Evolutionary conservation across 1,284 basidiomycete genomes (phyloP).

Genomic region (Schizopora paradoxa): DNA sequence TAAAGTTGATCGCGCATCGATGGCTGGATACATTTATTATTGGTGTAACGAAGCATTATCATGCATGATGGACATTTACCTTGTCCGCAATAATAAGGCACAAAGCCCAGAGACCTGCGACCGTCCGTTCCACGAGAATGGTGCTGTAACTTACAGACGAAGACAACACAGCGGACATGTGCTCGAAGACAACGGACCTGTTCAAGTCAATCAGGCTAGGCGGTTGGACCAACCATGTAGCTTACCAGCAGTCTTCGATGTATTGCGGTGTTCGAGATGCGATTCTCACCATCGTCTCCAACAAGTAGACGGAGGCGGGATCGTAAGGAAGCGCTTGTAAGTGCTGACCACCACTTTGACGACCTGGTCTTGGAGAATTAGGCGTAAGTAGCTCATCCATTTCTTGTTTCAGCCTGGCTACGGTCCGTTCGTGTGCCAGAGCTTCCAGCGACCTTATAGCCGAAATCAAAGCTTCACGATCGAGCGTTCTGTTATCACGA

Average conservation of each 20-base stretch:
- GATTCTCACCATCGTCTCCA: conserved; percentile 92
- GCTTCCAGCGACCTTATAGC: conserved; percentile 85
- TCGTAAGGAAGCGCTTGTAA: conserved; percentile 76
- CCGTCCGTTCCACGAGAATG: conserved; percentile 91
- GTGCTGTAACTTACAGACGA: conserved; percentile 81
- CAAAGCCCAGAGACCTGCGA: conserved; percentile 82
- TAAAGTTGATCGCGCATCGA: conserved; percentile 88
- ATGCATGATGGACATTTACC: conserved; percentile 37
- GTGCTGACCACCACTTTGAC: conserved; percentile 30
- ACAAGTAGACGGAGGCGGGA: conserved; percentile 87
- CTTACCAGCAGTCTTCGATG: conserved; percentile 84
- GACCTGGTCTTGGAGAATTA: conserved; percentile 28
- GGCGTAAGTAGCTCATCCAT: conserved; percentile 48
- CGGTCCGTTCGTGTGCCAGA: conserved; percentile 81
- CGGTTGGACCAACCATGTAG: conserved; percentile 10
- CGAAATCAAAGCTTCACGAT: conserved; percentile 73
- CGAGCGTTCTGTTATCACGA: conserved; percentile 52
- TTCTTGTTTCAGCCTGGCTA: conserved; percentile 67
- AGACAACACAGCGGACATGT: conserved; percentile 77
- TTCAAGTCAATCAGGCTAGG: conserved; percentile 4
- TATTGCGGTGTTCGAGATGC: conserved; percentile 69
- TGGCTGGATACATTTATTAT: conserved; percentile 39
- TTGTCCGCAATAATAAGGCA: conserved; percentile 75
- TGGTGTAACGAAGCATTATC: background rate
- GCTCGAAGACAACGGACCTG: conserved; percentile 91